Percentiles rank a stretch among this genome's conserved stretches.
phyloP scores from a whole-genome alignment of 1,139 yeast genomes.

The Sugiyamaella paludigena region DNA sequence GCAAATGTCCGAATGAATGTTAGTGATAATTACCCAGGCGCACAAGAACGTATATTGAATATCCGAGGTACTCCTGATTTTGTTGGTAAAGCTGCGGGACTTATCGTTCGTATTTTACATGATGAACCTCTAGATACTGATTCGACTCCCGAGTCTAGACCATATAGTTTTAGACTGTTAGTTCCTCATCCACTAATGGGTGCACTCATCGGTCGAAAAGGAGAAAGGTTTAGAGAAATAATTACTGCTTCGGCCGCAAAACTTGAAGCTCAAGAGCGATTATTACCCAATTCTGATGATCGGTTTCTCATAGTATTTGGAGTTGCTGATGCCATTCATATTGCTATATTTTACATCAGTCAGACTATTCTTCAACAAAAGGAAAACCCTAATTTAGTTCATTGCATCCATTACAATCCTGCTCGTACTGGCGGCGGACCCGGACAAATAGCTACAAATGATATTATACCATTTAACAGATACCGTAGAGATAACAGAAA shows the following conservation, averaged over 20 bases:
- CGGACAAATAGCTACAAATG: not conserved
- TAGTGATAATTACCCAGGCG: conserved; percentile 72
- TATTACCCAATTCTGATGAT: conserved; percentile 78
- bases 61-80: conserved; percentile 75
- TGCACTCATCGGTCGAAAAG: conserved; percentile 76
- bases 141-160: conserved; percentile 53
- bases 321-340: conserved; percentile 83
- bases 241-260: conserved; percentile 82
- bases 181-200: conserved; percentile 85
- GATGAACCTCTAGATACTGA: conserved; percentile 69
- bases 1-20: conserved; percentile 70
- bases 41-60: conserved; percentile 73
- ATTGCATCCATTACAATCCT: conserved; percentile 4
- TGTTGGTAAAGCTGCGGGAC: conserved; percentile 80
- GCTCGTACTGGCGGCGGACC: not conserved
- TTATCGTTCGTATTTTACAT: conserved; percentile 62
- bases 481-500: not conserved
- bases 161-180: conserved; percentile 57
- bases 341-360: conserved; percentile 73
- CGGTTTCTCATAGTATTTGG: conserved; percentile 71
- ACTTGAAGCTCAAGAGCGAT: conserved; percentile 71
- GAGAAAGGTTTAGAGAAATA: conserved; percentile 72
- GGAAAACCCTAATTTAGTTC: conserved; percentile 11
- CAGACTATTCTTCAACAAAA: conserved; percentile 45
- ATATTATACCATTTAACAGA: too few relatives aligned